Conservation (phyloP, 495 filamentous ascomycete genomes). For the Copromyces sp. region DNA sequence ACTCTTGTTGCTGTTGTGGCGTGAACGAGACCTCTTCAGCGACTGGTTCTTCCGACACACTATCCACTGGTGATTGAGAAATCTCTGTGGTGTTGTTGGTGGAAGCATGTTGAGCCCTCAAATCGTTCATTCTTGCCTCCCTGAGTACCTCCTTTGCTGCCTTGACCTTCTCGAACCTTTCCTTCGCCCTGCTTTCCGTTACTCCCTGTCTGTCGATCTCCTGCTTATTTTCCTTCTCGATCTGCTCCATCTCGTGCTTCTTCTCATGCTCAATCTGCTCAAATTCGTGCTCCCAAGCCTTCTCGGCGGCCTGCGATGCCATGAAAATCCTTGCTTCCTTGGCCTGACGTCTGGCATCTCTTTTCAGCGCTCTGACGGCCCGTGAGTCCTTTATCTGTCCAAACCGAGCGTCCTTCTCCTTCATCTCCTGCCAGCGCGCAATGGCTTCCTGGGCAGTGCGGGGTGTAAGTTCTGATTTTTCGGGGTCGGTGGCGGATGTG, state of each 20-base stretch:
- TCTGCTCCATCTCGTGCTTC: neutral
- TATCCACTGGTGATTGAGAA: neutral
- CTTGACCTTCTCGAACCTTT: neutral
- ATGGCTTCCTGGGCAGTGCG: neutral
- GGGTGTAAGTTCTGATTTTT: neutral
- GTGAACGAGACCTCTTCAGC: neutral
- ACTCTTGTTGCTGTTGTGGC: neutral
- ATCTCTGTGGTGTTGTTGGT: neutral
- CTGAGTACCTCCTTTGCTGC: neutral
- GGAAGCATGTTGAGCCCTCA: neutral
- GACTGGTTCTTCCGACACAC: neutral
- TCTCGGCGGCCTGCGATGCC: neutral
- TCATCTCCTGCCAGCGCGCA: neutral
- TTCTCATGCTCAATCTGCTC: neutral
- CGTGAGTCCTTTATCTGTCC: neutral
- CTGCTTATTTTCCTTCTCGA: constrained; percentile 1
- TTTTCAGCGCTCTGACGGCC: neutral
- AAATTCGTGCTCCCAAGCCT: neutral
- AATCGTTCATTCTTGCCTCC: too few relatives aligned
- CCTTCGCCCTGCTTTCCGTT: neutral
- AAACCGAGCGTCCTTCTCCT: neutral
- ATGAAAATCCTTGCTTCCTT: neutral
- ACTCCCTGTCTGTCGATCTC: neutral
- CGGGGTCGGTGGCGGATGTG: neutral
- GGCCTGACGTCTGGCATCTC: neutral